Conservation (phyloP, 2,329 filamentous ascomycete genomes). For the Zopfia rhizophila region DNA sequence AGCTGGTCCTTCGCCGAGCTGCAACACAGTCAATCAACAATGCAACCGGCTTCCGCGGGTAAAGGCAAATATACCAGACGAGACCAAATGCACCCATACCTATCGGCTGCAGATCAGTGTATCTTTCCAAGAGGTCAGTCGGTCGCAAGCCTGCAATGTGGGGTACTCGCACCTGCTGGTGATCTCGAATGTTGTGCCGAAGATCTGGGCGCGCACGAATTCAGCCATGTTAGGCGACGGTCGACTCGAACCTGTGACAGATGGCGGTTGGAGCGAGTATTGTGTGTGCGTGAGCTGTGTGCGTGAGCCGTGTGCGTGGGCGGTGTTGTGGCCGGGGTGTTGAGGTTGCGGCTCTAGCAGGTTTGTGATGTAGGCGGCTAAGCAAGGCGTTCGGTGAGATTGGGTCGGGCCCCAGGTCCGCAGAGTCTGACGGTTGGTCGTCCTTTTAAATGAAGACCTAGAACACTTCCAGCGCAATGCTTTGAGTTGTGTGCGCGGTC, state of each 20-base stretch:
- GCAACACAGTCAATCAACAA: conserved; percentile 31
- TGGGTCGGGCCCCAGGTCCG: conserved; percentile 32
- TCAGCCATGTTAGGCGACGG: conserved; percentile 81
- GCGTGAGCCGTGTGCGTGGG: too few relatives aligned
- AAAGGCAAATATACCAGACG: conserved; percentile 75
- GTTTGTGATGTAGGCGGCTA: too few relatives aligned
- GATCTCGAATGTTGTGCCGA: conserved; percentile 99
- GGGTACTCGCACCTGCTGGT: conserved; percentile 81
- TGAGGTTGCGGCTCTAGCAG: too few relatives aligned
- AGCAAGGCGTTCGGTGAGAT: conserved; percentile 31
- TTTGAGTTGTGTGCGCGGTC: too few relatives aligned
- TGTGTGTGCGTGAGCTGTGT: too few relatives aligned
- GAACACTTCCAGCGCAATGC: too few relatives aligned
- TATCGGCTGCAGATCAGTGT: conserved; percentile 97
- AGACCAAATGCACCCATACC: conserved; percentile 99
- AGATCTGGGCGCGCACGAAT: conserved; percentile 99
- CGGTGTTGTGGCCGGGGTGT: too few relatives aligned
- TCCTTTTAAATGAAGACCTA: too few relatives aligned
- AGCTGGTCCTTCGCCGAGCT: conserved; percentile 98
- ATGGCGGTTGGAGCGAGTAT: conserved; percentile 29
- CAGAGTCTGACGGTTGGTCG: too few relatives aligned
- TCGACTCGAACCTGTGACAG: conserved; percentile 30
- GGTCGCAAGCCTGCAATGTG: conserved; percentile 28
- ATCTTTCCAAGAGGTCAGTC: conserved; percentile 66
- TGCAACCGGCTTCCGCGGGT: conserved; percentile 12